Conservation (phyloP, 192 early-diverging fungal species). For the Podila epicladia region DNA sequence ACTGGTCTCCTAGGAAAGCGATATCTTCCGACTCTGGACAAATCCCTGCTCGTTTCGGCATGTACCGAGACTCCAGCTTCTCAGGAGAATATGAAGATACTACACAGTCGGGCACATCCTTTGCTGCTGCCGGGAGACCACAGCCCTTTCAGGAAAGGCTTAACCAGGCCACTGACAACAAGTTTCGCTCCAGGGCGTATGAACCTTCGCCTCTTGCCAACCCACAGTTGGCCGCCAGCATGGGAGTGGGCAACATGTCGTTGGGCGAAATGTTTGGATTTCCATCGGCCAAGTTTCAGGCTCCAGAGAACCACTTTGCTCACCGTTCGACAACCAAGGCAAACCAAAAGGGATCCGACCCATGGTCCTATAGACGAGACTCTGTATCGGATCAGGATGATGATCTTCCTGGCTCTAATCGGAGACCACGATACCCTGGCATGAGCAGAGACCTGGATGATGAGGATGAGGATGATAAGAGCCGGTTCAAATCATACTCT, state of each 20-base stretch:
- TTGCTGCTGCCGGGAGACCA: background rate
- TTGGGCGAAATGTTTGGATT: slow-evolving; percentile 47
- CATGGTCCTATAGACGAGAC: slow-evolving; percentile 19
- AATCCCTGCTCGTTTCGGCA: slow-evolving; percentile 20
- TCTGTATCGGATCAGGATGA: background rate
- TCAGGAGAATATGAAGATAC: background rate
- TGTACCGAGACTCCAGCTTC: slow-evolving; percentile 20
- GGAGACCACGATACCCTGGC: slow-evolving; percentile 1
- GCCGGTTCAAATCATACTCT: background rate
- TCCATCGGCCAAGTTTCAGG: slow-evolving; percentile 43
- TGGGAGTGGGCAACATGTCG: slow-evolving; percentile 39
- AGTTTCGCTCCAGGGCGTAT: slow-evolving; percentile 36
- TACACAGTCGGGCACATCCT: background rate
- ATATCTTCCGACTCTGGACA: background rate
- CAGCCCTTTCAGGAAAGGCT: background rate
- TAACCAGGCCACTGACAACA: background rate
- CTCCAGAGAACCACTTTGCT: slow-evolving; percentile 44
- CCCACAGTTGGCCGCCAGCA: slow-evolving; percentile 27
- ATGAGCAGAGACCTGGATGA: slow-evolving; percentile 23
- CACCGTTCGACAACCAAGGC: slow-evolving; percentile 9
- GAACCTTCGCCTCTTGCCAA: slow-evolving; percentile 43
- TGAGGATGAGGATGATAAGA: slow-evolving; percentile 11
- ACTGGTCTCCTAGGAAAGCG: slow-evolving; percentile 36
- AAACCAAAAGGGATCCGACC: background rate
- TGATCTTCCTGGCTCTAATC: background rate